Percentiles rank a stretch among this genome's conserved stretches.
These are phyloP conservation scores for Wallacemonas sp. DNA, from an alignment of 208 protist genomes.

Conservation along the genomic window DNA sequence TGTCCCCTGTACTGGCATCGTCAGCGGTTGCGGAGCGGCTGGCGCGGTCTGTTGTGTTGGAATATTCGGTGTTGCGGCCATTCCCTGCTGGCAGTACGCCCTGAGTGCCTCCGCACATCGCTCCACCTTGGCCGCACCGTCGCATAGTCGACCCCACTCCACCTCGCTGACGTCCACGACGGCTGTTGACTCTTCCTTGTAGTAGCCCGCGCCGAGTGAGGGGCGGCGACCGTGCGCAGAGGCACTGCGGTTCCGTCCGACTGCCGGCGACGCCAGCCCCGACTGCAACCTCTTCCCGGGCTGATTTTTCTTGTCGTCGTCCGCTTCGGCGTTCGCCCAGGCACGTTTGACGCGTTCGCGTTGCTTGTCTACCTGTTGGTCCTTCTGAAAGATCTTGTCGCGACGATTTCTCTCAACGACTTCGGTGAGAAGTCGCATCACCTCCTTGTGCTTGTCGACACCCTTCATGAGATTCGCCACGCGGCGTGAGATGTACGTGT, in stretches of 20 bases:
- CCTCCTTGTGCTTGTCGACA: conserved; percentile 69
- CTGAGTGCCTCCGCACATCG: conserved; percentile 27
- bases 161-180: conserved; percentile 37
- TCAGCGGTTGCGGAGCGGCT: not conserved
- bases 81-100: conserved; percentile 42
- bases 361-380: conserved; percentile 36
- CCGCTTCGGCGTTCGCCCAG: conserved; percentile 21
- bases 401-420: conserved; percentile 64
- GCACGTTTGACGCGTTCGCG: conserved; percentile 30
- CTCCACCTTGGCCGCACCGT: conserved; percentile 28
- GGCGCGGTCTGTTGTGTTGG: not conserved
- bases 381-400: conserved; percentile 67
- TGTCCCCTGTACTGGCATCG: not conserved
- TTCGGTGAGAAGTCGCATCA: conserved; percentile 65
- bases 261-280: not conserved
- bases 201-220: conserved; percentile 52
- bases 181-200: conserved; percentile 53
- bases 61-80: not conserved
- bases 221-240: conserved; percentile 12
- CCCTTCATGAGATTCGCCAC: conserved; percentile 72
- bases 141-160: conserved; percentile 43
- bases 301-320: not conserved
- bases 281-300: not conserved
- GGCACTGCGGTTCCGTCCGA: not conserved
- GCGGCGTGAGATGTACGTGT: conserved; percentile 67